These are phyloP conservation scores for Aspergillus sp. DNA, from an alignment of 2,329 filamentous ascomycete species.

Conservation along the genomic window DNA sequence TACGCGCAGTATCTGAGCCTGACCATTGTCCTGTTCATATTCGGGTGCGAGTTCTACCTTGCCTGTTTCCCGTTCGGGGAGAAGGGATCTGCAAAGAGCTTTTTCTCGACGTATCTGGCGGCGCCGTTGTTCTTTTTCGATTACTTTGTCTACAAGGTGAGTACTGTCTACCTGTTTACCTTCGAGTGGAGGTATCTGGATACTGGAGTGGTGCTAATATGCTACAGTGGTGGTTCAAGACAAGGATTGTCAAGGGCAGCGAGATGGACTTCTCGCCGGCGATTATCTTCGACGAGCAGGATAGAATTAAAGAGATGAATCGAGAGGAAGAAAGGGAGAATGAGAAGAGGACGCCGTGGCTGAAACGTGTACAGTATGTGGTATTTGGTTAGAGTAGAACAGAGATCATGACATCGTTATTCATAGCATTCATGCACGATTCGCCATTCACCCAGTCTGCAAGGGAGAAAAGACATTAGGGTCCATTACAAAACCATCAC, in stretches of 20 bases:
- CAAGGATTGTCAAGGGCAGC: slow-evolving; percentile 22
- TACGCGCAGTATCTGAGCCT: slow-evolving; percentile 28
- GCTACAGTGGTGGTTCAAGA: slow-evolving; percentile 18
- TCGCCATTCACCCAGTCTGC: not conserved
- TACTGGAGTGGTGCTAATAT: no score
- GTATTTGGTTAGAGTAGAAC: not conserved
- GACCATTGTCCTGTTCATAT: slow-evolving; percentile 28
- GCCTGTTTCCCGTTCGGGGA: slow-evolving; percentile 31
- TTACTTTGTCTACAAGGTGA: slow-evolving; percentile 28
- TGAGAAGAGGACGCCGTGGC: not conserved
- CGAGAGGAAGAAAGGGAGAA: not conserved
- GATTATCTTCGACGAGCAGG: slow-evolving; percentile 25
- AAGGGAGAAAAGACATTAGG: not conserved
- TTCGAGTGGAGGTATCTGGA: not conserved
- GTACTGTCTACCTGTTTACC: not conserved
- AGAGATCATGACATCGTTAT: not conserved
- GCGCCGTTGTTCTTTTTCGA: slow-evolving; percentile 33
- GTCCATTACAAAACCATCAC: no score
- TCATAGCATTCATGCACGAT: not conserved
- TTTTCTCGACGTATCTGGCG: slow-evolving; percentile 34
- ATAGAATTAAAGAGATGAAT: slow-evolving; percentile 4
- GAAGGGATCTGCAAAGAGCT: slow-evolving; percentile 29
- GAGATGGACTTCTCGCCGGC: slow-evolving; percentile 27
- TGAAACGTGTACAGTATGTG: not conserved
- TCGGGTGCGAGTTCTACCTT: slow-evolving; percentile 35